Conservation (phyloP, 306 rosid species). For the Cotoneaster glaucophyllus region DNA sequence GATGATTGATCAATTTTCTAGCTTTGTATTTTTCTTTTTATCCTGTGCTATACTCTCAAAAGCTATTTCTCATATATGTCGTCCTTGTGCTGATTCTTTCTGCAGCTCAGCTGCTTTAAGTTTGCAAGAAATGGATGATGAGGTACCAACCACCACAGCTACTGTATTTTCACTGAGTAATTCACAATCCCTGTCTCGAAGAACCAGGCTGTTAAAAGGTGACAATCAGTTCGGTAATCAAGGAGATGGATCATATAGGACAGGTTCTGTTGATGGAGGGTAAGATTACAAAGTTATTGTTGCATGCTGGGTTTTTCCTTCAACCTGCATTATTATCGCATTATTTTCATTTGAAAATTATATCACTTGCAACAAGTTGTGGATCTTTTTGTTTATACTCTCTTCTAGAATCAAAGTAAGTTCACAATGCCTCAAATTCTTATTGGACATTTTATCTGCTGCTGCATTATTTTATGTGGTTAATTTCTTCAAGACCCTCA, state of each 20-base stretch:
- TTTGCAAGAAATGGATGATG: slow-evolving; percentile 73
- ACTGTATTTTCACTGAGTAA: slow-evolving; percentile 50
- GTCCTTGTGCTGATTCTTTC: slow-evolving; percentile 24
- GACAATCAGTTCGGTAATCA: slow-evolving; percentile 57
- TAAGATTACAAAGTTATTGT: slow-evolving; percentile 34
- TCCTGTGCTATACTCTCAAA: background rate
- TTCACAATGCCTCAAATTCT: background rate
- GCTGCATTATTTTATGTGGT: background rate
- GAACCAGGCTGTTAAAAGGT: slow-evolving; percentile 81
- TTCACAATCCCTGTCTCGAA: slow-evolving; percentile 85
- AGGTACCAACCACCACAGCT: slow-evolving; percentile 81
- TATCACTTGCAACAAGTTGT: background rate
- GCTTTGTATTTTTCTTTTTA: background rate
- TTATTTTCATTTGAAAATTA: background rate
- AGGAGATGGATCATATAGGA: slow-evolving; percentile 66
- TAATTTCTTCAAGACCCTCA: background rate
- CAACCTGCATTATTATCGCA: background rate
- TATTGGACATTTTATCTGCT: background rate
- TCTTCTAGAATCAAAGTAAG: background rate
- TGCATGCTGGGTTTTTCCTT: background rate
- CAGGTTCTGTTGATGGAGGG: slow-evolving; percentile 81
- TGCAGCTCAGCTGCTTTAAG: slow-evolving; percentile 64
- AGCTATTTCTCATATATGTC: background rate
- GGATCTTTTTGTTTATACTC: background rate
- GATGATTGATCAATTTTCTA: background rate